phyloP scores from a whole-genome alignment of 176 grass and related monocot genomes.

The Elaeis guineensis region DNA sequence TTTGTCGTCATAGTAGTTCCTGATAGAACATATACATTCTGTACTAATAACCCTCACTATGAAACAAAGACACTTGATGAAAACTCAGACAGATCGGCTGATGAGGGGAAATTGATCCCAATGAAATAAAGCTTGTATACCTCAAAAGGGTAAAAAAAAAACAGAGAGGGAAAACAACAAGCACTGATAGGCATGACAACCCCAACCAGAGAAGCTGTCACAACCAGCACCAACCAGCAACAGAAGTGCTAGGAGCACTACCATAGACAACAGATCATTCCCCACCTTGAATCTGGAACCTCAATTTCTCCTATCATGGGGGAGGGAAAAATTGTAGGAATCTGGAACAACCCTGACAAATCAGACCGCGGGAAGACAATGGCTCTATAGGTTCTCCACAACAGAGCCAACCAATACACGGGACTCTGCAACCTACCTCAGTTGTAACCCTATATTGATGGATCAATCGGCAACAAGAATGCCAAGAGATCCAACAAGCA shows the following conservation, averaged over 20 bases:
- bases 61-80: background rate
- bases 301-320: conserved; percentile 11
- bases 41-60: conserved; percentile 9
- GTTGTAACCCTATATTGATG: background rate
- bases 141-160: too few relatives aligned
- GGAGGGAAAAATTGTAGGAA: conserved; percentile 12
- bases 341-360: conserved; percentile 17
- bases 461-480: conserved; percentile 23
- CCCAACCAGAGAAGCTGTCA: too few relatives aligned
- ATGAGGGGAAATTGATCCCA: background rate
- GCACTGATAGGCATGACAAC: too few relatives aligned
- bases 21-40: conserved; percentile 39
- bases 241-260: background rate
- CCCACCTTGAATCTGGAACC: conserved; percentile 8
- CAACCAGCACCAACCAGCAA: too few relatives aligned
- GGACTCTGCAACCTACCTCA: conserved; percentile 8
- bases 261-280: conserved; percentile 12
- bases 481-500: background rate
- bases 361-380: conserved; percentile 9
- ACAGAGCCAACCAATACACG: conserved; percentile 7
- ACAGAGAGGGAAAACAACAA: too few relatives aligned
- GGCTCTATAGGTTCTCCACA: conserved; percentile 22
- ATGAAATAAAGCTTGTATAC: conserved; percentile 2
- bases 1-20: background rate
- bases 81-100: background rate